phyloP scores from a whole-genome alignment of 2,329 filamentous ascomycete species.

The Fusarium oxysporum region DNA sequence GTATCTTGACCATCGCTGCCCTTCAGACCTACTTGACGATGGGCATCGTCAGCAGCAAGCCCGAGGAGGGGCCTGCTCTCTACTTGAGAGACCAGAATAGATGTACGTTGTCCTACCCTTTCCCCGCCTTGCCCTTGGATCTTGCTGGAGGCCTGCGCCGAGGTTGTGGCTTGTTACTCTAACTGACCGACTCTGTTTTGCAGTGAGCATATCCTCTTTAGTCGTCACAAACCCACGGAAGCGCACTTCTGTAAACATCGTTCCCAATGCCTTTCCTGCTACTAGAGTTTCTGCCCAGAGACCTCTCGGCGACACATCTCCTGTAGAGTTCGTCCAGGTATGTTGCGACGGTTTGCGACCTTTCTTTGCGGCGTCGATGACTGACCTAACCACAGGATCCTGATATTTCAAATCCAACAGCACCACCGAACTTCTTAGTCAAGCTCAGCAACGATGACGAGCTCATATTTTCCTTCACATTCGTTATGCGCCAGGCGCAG shows the following conservation, averaged over 20 bases:
- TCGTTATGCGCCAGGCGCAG: slow-evolving; percentile 74
- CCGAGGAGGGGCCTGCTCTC: slow-evolving; percentile 83
- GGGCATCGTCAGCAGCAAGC: slow-evolving; percentile 91
- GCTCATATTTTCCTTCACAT: slow-evolving; percentile 91
- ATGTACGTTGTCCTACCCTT: slow-evolving; percentile 68
- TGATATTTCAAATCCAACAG: slow-evolving; percentile 64
- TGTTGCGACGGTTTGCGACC: slow-evolving; percentile 46
- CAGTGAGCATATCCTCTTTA: slow-evolving; percentile 89
- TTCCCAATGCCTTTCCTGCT: slow-evolving; percentile 89
- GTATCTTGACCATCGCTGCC: slow-evolving; percentile 32
- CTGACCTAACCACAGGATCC: slow-evolving; percentile 72
- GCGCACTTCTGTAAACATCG: slow-evolving; percentile 80
- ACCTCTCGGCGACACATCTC: slow-evolving; percentile 76
- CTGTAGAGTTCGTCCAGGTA: slow-evolving; percentile 94
- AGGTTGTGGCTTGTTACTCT: slow-evolving; percentile 33
- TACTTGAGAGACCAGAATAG: slow-evolving; percentile 92
- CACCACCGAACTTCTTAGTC: slow-evolving; percentile 80
- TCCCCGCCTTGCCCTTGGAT: slow-evolving; percentile 20
- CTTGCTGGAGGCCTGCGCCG: slow-evolving; percentile 17
- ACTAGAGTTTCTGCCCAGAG: slow-evolving; percentile 79
- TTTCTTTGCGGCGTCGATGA: slow-evolving; percentile 27
- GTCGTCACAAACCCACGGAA: slow-evolving; percentile 83
- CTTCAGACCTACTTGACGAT: slow-evolving; percentile 65
- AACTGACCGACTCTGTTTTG: slow-evolving; percentile 32
- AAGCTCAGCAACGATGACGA: slow-evolving; percentile 93